Evolutionary conservation across 208 protist genomes (phyloP), one percentile per base, ranked within the genome.

Genomic region (Trypanosoma theileri): DNA sequence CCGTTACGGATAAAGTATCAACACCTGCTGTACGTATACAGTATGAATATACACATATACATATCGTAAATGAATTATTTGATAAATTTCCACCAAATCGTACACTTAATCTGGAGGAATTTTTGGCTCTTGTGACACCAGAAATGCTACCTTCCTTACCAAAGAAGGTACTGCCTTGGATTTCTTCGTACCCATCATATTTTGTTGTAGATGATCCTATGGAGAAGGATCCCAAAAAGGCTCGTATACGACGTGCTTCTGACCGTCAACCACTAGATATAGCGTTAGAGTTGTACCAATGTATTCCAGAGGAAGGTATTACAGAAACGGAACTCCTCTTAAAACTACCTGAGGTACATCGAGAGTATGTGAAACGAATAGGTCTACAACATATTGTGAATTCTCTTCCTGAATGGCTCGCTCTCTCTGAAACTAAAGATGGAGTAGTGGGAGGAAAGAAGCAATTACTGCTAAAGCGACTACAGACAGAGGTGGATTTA

Each of bases 11-110:
- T n/a, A 54, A 50, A 11, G 16, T 46, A 54, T 52, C 61, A 24
- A 21, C 35, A 28, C 26, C 19, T 46, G 51, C 52, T 24, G 17
- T 46, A 46, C 48, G 31, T 0, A 59, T 62, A 14, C 63, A 59
- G 0, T 74, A 78, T 52, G 64, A 69, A 35, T 87, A 85, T 73
- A 85, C 82, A 3, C 80, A 79, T 11, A 77, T 72, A 22, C 75
- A 91, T 46, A 64, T 91, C 4, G 56, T 92, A 13, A 94, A 92
- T 66, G 75, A 83, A 46, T 75, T 82, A 21, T 94, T 86, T 72
- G 89, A 94, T 69, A 77, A 79, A 28, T 83, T 94, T 42, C 86
- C 86, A 11, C 66, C 79, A 0, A 13, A 88, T 40, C 41, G 69
- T 19, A 81, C 73, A 12, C 79, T 91, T n/a, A 88, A 73, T 53